phyloP scores from a whole-genome alignment of 495 filamentous ascomycete species.

The Penicillium desertorum region DNA sequence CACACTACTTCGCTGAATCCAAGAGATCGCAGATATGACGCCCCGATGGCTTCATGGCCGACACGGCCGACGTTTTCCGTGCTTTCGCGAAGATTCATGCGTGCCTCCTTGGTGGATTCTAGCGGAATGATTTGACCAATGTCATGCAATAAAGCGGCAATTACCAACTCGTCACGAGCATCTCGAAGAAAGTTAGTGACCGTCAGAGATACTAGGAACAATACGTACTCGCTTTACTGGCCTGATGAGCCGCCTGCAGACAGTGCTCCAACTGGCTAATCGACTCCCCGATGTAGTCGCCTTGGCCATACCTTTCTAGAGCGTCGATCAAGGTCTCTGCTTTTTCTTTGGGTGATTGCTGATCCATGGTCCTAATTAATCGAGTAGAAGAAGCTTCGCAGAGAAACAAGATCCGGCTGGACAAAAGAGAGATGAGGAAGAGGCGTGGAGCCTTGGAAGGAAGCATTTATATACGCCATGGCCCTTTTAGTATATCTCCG shows the following conservation, averaged over 20 bases:
- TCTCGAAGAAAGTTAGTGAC: conserved; percentile 14
- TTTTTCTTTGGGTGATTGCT: conserved; percentile 14
- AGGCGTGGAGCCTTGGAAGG: background rate
- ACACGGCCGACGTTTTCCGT: conserved; percentile 41
- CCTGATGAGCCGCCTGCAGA: conserved; percentile 44
- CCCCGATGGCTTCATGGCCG: conserved; percentile 45
- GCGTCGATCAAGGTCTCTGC: conserved; percentile 25
- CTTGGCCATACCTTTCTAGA: conserved; percentile 36
- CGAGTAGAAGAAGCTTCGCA: background rate
- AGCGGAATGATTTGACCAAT: conserved; percentile 45
- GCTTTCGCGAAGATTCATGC: conserved; percentile 29
- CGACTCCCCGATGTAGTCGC: conserved; percentile 44
- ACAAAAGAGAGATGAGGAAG: background rate
- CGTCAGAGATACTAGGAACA: background rate
- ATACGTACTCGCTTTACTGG: conserved; percentile 23
- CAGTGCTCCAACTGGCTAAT: conserved; percentile 50
- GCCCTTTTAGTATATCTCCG: background rate
- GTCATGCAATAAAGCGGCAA: conserved; percentile 48
- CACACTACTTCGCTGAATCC: conserved; percentile 43
- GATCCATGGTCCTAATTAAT: conserved; percentile 6
- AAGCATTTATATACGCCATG: background rate
- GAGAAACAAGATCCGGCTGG: background rate
- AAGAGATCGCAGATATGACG: conserved; percentile 36
- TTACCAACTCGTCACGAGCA: conserved; percentile 36
- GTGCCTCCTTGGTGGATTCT: conserved; percentile 29